Evolutionary conservation across 495 filamentous ascomycete species (phyloP), one percentile per base, ranked within the genome.

Genomic region (Hypoxylon lienhwacheense): DNA sequence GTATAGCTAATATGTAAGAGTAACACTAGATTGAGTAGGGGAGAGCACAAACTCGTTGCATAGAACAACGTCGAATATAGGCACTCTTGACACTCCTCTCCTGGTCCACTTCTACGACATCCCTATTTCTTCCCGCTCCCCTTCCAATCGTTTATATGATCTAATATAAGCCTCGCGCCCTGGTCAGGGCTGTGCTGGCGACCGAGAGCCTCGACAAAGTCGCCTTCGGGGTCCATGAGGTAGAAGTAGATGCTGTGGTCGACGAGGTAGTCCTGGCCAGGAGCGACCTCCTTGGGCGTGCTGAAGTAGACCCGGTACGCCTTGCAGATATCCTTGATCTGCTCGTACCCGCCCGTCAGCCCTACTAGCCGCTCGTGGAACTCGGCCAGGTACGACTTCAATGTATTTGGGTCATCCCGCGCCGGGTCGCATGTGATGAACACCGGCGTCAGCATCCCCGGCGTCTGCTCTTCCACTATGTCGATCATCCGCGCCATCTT

Each of bases 201-300:
- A 26, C 93, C 93, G 59, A 98, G 86, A 17, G 90, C 95, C 76
- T 98, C 93, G 17, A 98, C 91, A 68, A 98, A 98, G 71, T 97
- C 95, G 10, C 91, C 91, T 53, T 98, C 95, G 33, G 93, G 93
- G 72, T 97, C 91, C 93, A 98, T 98, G 53, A 98, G 72, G 69
- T 98, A 98, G 66, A 98, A 98, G 77, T 98, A 98, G 56, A 98
- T 97, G 66, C 90, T 96, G 73, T 98, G 93, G 73, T 97, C 93
- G 29, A 98, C 93, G 55, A 98, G 70, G 72, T 98, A 98, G 70
- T 98, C 93, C 76, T 96, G 88, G 6, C 90, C 93, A 1, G 89
- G 84, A 76, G 92, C 84, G 37, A 96, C 88, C 52, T 91, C 77
- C 55, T 77, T 74, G 57, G 93, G 93, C 32, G 93, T 98, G 61